Conservation (phyloP, 2,329 filamentous ascomycete species). For the Paracorniculantispora psalliotae region DNA sequence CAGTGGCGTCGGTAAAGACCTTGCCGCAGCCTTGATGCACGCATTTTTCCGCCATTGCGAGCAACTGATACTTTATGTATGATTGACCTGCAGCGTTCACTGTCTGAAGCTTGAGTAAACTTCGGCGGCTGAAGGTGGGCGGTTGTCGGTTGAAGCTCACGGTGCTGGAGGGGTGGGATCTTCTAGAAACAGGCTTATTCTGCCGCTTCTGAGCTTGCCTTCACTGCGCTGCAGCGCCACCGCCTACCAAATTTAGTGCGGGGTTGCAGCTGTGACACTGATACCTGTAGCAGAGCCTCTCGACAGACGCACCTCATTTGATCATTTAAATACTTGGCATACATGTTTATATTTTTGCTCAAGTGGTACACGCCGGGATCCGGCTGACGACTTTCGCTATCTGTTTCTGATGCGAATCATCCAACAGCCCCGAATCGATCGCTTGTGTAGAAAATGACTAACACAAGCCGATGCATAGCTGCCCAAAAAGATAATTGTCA, state of each 20-base stretch:
- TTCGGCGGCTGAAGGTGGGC: not conserved
- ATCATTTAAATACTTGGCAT: too few species aligned
- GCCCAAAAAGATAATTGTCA: too few species aligned
- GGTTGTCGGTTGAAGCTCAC: not conserved
- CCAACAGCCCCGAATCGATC: not conserved
- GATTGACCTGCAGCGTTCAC: not conserved
- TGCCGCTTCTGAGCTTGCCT: not conserved
- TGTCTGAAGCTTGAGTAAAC: not conserved
- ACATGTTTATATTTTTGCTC: too few species aligned
- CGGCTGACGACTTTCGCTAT: too few species aligned
- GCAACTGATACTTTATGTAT: not conserved
- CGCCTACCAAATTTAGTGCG: constrained; percentile 32
- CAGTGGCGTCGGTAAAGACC: constrained; percentile 72
- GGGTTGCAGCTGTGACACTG: constrained; percentile 18
- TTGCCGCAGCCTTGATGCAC: constrained; percentile 96
- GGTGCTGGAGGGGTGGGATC: constrained; percentile 12
- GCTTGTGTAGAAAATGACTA: not conserved
- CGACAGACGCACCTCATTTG: not conserved
- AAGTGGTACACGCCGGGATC: too few species aligned
- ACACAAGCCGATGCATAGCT: too few species aligned
- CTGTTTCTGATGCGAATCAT: too few species aligned
- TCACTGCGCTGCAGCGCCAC: constrained; percentile 22
- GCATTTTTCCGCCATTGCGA: constrained; percentile 72
- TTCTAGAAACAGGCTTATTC: constrained; percentile 32
- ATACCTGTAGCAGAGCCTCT: not conserved